Percentiles rank a stretch among this genome's conserved stretches.
phyloP scores from a whole-genome alignment of 805 yeast genomes.

The Myxozyma kluyveri region DNA sequence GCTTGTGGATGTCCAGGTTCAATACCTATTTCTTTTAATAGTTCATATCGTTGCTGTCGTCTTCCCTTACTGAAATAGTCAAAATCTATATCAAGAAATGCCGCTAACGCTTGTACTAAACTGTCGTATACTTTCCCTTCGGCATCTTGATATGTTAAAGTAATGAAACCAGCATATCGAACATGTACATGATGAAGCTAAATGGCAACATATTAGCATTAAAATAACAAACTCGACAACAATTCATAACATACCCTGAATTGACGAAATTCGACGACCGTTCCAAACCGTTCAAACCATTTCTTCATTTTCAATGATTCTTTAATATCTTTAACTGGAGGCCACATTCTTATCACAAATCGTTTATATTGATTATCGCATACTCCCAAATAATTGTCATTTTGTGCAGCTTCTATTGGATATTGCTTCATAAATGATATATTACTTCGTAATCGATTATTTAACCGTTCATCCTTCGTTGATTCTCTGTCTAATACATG shows the following conservation, averaged over 20 bases:
- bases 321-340: not conserved
- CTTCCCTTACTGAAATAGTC: not conserved
- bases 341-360: slow-evolving; percentile 5
- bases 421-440: not conserved
- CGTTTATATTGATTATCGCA: not conserved
- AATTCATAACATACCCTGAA: not conserved
- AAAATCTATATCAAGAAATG: not conserved
- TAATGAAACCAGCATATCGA: slow-evolving; percentile 1
- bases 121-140: not conserved
- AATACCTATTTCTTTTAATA: not conserved
- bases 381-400: not conserved
- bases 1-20: not conserved
- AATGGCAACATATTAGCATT: not conserved
- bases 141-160: slow-evolving; percentile 5
- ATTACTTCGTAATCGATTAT: not conserved
- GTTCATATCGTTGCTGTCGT: not conserved
- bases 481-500: not conserved
- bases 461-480: not conserved
- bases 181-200: not conserved
- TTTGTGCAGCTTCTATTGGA: not conserved
- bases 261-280: slow-evolving; percentile 3
- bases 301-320: not conserved
- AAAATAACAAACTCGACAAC: not conserved
- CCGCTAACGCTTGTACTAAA: not conserved
- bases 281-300: slow-evolving; percentile 1